Evolutionary conservation across 1,139 yeast genomes (phyloP), one percentile per base, ranked within the genome.

Genomic region (Debaryomycetaceae sp.): DNA sequence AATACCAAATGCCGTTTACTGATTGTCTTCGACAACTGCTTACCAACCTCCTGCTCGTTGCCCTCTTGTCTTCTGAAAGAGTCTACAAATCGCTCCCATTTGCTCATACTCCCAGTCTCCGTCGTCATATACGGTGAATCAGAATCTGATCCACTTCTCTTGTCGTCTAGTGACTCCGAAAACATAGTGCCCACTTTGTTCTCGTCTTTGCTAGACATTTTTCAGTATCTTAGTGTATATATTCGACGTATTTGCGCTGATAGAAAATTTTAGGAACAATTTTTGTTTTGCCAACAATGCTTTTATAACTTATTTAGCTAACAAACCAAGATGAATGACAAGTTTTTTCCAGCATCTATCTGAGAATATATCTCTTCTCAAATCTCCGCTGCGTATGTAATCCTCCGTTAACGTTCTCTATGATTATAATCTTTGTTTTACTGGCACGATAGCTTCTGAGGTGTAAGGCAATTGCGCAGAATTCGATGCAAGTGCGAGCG

Each of bases 1-100:
- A 67, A 65, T 18, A 59, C 56, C 52, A 68, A 59, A 44, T 68
- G 73, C 42, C 70, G 61, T 43, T 51, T 53, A 38, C 63, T 56
- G 47, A 67, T 62, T 38, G 62, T 61, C 44, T 67, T 67, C 31
- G 58, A 54, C 35, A 64, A 52, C 36, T 56, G 65, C 37, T 56
- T 55, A 40, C 69, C 68, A 13, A 56, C 55, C n/a, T 54, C 55
- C n/a, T 39, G 49, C 5, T 47, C 53, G 11, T 44, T 53, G 11
- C 40, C 44, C 16, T 46, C 48, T 37, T 52, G 50, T 44, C 57
- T 55, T 45, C 59, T 54, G 49, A 67, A 67, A n/a, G 65, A 56
- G 42, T 67, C 67, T 30, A 50, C 49, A 44, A 65, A 64, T 31
- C 52, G 53, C 4, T 42, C 52, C 59, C 63, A 62, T 18, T 48